Evolutionary conservation across 805 yeast genomes (phyloP), one percentile per base, ranked within the genome.

Genomic region (Candida suzukii): DNA sequence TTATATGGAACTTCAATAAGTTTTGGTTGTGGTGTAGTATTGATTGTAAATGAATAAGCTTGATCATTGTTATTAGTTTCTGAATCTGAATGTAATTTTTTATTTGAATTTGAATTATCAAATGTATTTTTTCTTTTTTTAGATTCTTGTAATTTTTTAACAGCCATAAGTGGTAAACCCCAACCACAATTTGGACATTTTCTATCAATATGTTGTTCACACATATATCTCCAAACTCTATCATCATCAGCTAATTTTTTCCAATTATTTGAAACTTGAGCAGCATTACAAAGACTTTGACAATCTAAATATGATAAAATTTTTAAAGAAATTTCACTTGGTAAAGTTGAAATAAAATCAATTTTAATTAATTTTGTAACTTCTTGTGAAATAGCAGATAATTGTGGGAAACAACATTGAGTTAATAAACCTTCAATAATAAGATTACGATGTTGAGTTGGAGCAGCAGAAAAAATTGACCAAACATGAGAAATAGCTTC

Each of bases 161-260:
- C 87, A 54, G 88, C 96, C 78, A 93, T 76, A 45, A 93, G 66
- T 3, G 99, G 99, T 48, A 93, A 70, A 4, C 99, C 99, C 99
- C 99, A 93, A 14, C 99, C 99, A 66, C 99, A 93, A 56, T 87
- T 87, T 31, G 96, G 95, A 66, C 99, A 93, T 61, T 93, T 93
- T 45, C 95, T 74, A 64, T 93, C 99, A 41, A 93, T 93, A 61
- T 93, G 99, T 64, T 93, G 99, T 58, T 88, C 96, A 58, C 99
- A 93, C 88, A 93, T 83, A 50, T 91, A 90, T 58, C 91, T 93
- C 99, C 99, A 93, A 3, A 93, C 97, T 38, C 95, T 67, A 56
- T 93, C 98, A 58, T 91, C 97, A 61, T 93, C 96, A 1, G 99
- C 98, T 44, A 93, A 67, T 42, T 68, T 67, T 57, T 86, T 80